Base-by-base conservation (phyloP, 495 filamentous ascomycete genomes). In the Penicillium ochrochloron region DNA sequence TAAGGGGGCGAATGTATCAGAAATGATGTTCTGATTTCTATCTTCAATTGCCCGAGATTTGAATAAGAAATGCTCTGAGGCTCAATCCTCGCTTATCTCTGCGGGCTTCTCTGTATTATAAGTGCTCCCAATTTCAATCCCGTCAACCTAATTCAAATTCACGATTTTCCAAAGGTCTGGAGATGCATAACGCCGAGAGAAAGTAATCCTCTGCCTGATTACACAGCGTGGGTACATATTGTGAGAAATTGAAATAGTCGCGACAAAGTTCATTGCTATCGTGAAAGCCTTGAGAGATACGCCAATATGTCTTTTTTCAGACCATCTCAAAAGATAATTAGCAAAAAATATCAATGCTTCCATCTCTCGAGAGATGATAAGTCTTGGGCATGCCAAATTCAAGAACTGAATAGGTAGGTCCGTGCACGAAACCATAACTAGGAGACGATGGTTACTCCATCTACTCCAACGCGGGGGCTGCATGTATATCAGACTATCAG, bases 1-100 rank as follows among this genome's bases (percentile, higher is more conserved):
- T 69, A 75, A 72, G 2, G 76, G 72, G 4, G 65, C 69, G 9
- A 71, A 60, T 33, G 66, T 72, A 11, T 68, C 66, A 5, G 70
- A 70, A 5, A 62, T 74, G 55, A 70, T 77, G 70, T 73, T 73
- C 60, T 74, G 39, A 66, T 37, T 29, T 17, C 37, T 41, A 15
- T 11, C 14, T 14, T 11, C 15, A 41, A 41, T 17, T 17, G 37
- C 3, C 37, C 35, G 35, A 37, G 35, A 12, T 1, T 37, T 11
- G 12, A 37, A 41, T 17, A 17, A 14, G 15, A 41, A 11, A 14
- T 37, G 35, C 3, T 9, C 15, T 5, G n/a, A 6, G 3, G 41
- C 15, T 5, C 17, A n/a, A 19, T 57, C 35, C 35, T 62, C 60
- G 7, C 60, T 39, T 51, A 57, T 56, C 27, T 56, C 54, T 17